These are phyloP conservation scores for Gossypium longicalyx DNA, from an alignment of 345 rosid species.

Conservation along the genomic window DNA sequence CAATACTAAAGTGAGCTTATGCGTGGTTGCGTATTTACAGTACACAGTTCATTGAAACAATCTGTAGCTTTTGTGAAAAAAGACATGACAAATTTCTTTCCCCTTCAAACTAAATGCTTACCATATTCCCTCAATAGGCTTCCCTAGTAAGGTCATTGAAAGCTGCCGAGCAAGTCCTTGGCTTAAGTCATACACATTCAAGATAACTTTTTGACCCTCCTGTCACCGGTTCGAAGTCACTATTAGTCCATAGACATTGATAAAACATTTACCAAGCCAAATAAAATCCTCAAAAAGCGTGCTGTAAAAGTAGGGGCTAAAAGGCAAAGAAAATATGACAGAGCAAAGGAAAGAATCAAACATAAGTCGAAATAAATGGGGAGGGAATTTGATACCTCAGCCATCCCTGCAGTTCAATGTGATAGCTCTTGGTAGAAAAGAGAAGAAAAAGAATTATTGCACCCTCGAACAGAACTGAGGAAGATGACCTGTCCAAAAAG, in stretches of 20 bases:
- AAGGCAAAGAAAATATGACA: not conserved
- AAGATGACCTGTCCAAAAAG: conserved; percentile 10
- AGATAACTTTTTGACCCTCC: conserved; percentile 69
- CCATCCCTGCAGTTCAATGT: conserved; percentile 35
- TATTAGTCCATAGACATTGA: not conserved
- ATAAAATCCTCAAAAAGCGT: not conserved
- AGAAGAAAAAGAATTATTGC: not conserved
- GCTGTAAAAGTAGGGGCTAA: not conserved
- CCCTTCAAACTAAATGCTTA: conserved; percentile 28
- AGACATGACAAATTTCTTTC: too few species aligned
- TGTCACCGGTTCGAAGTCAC: conserved; percentile 28
- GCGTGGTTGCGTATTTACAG: not conserved
- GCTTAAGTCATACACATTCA: conserved; percentile 90
- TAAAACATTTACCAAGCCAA: not conserved
- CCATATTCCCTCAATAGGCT: conserved; percentile 90
- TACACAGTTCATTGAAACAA: not conserved
- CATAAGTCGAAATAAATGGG: not conserved
- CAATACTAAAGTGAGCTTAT: not conserved
- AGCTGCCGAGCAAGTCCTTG: conserved; percentile 92
- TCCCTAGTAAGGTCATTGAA: conserved; percentile 70
- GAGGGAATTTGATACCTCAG: conserved; percentile 47
- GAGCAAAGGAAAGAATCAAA: not conserved
- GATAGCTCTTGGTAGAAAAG: not conserved
- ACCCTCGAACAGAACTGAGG: conserved; percentile 7
- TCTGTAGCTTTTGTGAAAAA: not conserved